Percentiles rank a stretch among this genome's conserved stretches.
Evolutionary conservation across 2,329 filamentous ascomycete genomes (phyloP).

Genomic region (Bipolaris victoriae): DNA sequence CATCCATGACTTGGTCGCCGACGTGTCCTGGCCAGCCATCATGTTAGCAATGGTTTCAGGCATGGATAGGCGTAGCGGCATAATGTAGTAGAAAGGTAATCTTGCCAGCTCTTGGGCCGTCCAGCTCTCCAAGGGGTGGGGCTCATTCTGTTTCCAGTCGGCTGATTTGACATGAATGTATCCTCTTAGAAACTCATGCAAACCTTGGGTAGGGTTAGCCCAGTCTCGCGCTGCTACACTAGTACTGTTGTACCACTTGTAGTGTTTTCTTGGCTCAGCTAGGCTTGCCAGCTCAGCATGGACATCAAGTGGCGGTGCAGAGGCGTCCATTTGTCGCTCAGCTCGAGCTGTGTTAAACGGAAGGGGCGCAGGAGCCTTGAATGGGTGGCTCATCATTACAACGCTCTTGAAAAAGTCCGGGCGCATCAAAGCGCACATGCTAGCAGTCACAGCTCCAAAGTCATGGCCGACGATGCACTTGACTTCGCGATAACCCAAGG

Average conservation of each 20-base stretch:
- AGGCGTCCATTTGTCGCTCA: conserved; percentile 22
- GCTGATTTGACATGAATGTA: conserved; percentile 73
- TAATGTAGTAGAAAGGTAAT: conserved; percentile 73
- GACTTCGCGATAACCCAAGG: conserved; percentile 64
- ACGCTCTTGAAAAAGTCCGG: conserved; percentile 69
- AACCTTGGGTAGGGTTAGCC: conserved; percentile 57
- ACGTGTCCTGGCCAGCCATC: conserved; percentile 61
- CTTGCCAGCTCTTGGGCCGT: conserved; percentile 62
- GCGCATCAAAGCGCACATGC: conserved; percentile 65
- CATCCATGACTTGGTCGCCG: conserved; percentile 61
- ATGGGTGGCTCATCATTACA: conserved; percentile 70
- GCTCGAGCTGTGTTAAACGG: conserved; percentile 55
- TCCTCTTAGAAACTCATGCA: conserved; percentile 67
- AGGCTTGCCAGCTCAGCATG: conserved; percentile 62
- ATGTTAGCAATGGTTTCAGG: conserved; percentile 61
- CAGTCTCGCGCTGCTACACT: conserved; percentile 56
- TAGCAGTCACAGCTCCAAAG: conserved; percentile 67
- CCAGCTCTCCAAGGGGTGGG: conserved; percentile 62
- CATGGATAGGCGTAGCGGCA: conserved; percentile 65
- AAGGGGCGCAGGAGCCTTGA: conserved; percentile 60
- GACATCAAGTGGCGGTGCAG: conserved; percentile 52
- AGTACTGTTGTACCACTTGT: conserved; percentile 70
- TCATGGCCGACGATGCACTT: conserved; percentile 70
- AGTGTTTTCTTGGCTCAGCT: conserved; percentile 68
- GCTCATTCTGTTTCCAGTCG: conserved; percentile 62